Evolutionary conservation across 768 basidiomycete species (phyloP), one percentile per base, ranked within the genome.

Genomic region (Lactifluus pinguis): DNA sequence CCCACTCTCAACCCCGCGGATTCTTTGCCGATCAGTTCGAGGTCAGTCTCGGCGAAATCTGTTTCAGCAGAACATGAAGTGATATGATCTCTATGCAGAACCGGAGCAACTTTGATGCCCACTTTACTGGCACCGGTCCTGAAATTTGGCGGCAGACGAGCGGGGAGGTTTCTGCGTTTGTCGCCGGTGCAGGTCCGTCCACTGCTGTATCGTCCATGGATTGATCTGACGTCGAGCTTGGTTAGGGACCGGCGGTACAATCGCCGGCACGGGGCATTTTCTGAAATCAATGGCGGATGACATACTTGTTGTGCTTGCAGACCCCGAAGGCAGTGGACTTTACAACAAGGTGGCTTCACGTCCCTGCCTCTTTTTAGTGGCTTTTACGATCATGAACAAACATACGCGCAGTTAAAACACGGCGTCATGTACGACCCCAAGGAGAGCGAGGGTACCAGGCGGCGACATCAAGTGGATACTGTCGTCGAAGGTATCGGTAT

Each of bases 11-110:
- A 67, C 87, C 89, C 3, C 77, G 89, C 63, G 95, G 94, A 0
- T 89, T 87, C 74, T 99, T 98, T 68, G 92, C 93, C 4, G 93
- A 99, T 70, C 97, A 99, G 73, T 98, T 99, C 60, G 95, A 98
- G 73, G 83, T 82, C 44, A 38, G 60, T 13, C 17, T 49, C 14
- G 14, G 15, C 15, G 29, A 34, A 36, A 6, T 45, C 19, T 45
- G 6, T 14, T 36, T 34, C 41, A 8, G 17, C 5, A 25, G 29
- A 7, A 13, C 7, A 7, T 53, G 38, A 50, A 17, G 39, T 50
- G 42, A 6, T 2, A 30, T 21, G 6, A 17, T 13, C 25, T 13
- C 19, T 38, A 34, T 50, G 21, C 55, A 92, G 87, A 98, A 95
- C 71, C 81, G 77, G 67, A 91, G 89, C 68, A 98, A 99, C 68